Evolutionary conservation across 2,329 filamentous ascomycete species (phyloP).

Genomic region (Colletotrichum godetiae): DNA sequence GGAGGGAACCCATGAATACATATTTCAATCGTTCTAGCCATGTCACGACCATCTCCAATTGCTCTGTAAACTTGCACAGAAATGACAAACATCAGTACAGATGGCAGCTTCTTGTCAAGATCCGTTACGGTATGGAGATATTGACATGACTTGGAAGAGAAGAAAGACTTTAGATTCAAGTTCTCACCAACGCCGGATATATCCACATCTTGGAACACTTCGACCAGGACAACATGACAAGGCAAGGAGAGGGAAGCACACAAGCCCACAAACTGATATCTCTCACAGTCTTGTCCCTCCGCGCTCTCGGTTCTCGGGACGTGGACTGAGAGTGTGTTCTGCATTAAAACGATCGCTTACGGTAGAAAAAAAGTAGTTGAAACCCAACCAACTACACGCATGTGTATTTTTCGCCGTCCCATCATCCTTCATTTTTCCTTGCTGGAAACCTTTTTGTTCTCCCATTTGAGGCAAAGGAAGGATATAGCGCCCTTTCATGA

Average conservation of each 20-base stretch:
- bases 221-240: background rate
- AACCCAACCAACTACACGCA: slow-evolving; percentile 25
- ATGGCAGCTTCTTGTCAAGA: background rate
- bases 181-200: slow-evolving; percentile 5
- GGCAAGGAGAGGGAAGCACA: background rate
- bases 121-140: too few species aligned
- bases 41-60: background rate
- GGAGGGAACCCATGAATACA: slow-evolving; percentile 32
- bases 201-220: background rate
- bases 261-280: background rate
- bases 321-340: slow-evolving; percentile 4
- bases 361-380: slow-evolving; percentile 26
- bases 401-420: slow-evolving; percentile 25
- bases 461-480: slow-evolving; percentile 9
- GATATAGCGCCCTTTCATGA: slow-evolving; percentile 23
- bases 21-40: slow-evolving; percentile 32
- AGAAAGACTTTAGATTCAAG: background rate
- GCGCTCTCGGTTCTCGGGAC: background rate
- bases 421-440: slow-evolving; percentile 10
- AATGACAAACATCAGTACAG: background rate
- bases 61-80: background rate
- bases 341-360: slow-evolving; percentile 35
- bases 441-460: background rate
- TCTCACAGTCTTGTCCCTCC: slow-evolving; percentile 7
- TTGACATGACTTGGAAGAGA: background rate